phyloP scores from a whole-genome alignment of 495 filamentous ascomycete species.

The Lophium mytilinum region DNA sequence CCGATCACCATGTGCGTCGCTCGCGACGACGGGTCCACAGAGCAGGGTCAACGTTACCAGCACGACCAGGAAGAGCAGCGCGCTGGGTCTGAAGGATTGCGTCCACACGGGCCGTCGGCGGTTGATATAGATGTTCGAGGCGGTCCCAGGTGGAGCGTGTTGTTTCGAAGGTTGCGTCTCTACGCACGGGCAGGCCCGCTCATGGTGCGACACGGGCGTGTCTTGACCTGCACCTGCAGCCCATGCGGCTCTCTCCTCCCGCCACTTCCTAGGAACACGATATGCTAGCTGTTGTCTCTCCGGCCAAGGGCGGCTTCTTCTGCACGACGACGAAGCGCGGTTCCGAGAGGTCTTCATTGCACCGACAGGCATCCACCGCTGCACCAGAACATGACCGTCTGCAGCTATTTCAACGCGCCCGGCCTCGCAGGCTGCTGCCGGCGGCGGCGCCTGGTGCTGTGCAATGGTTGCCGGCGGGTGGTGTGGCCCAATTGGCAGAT shows the following conservation, averaged over 20 bases:
- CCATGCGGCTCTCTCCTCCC: not conserved
- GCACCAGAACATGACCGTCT: conserved; percentile 2
- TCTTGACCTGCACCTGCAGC: not conserved
- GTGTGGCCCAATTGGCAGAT: too few relatives aligned
- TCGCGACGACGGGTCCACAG: conserved; percentile 10
- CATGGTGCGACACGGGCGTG: conserved; percentile 12
- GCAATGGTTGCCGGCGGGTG: too few relatives aligned
- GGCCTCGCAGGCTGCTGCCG: too few relatives aligned
- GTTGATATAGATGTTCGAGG: not conserved
- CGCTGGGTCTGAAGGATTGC: not conserved
- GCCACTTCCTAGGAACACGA: not conserved
- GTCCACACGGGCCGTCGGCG: not conserved
- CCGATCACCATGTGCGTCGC: conserved; percentile 16
- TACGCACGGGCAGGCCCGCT: not conserved
- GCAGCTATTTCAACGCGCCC: not conserved
- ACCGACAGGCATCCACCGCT: not conserved
- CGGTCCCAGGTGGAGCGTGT: too few relatives aligned
- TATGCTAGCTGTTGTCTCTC: not conserved
- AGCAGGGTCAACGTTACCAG: conserved; percentile 6
- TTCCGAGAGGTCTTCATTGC: not conserved
- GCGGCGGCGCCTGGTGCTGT: too few relatives aligned
- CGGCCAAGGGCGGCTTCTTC: not conserved
- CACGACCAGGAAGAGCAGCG: conserved; percentile 11
- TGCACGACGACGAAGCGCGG: conserved; percentile 2
- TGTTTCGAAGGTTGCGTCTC: not conserved